Base-by-base conservation (phyloP, 139 green algal genomes). In the Picochlorum costavermella region DNA sequence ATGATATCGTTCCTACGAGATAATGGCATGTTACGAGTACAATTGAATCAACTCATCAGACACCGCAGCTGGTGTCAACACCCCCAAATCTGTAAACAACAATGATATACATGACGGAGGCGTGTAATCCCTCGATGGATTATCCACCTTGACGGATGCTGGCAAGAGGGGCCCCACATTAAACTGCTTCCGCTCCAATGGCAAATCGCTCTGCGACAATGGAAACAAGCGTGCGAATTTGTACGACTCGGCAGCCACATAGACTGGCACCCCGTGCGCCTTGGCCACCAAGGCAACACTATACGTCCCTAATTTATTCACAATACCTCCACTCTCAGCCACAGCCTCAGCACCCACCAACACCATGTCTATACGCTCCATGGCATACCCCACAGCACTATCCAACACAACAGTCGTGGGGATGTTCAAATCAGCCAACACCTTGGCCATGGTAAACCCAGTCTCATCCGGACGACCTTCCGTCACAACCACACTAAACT, bases 21-120 rank as follows among this genome's bases (percentile, higher is more conserved):
- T 95, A 31, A 58, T 23, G 20, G 20, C 20, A 23, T 23, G 20
- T 79, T 59, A 91, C 0, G 77, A 67, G 68, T 97, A 97, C 44
- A 98, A 73, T 81, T 95, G 84, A 63, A 97, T 97, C 10, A 98
- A 83, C 78, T 97, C 90, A 68, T 98, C 92, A 28, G 69, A 88
- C 26, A 98, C 92, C 12, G 92, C 92, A 43, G 92, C 89, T 2
- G 92, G 90, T 10, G 92, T 97, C 13, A 98, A 76, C 64, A 98
- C 86, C 4, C 92, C 92, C 25, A 85, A 69, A 63, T 85, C 79
- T 29, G 79, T 96, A 58, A 98, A 87, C 16, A 98, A 76, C 37
- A 96, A 79, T 33, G 82, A 81, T 62, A 98, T 90, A 68, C 82
- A 84, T 25, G 30, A 73, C 64, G 92, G 90, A 23, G 92, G 90